Base-by-base conservation (phyloP, 1,284 basidiomycete genomes). In the Tilletia walkeri region DNA sequence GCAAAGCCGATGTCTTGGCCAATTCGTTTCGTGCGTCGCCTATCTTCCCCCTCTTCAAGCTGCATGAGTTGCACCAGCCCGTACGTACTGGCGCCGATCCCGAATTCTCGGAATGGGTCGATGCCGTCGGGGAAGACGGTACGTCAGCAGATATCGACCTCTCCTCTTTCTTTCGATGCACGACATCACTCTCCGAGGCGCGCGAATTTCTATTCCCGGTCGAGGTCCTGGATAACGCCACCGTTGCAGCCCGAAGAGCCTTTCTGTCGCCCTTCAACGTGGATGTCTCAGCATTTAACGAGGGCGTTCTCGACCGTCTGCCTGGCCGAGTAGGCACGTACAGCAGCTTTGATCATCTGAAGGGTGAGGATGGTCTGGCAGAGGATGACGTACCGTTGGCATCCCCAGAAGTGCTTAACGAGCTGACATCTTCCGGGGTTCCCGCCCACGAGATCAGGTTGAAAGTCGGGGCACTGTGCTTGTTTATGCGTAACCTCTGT, bases 141-240 rank as follows among this genome's bases (percentile, higher is more conserved):
- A 49, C 48, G n/a, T 14, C 14, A 14, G 12, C 48, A n/a, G 48
- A 49, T n/a, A 14, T 49, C n/a, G 48, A 49, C 48, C 12, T 49
- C n/a, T n/a, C 12, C 14, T 49, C 48, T 14, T 49, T 49, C n/a
- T 49, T 49, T n/a, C 48, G 48, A 1, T 12, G 48, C 12, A 49
- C 48, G 48, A 49, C 48, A n/a, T 49, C 48, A n/a, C 14, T 49
- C n/a, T n/a, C 48, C n/a, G 48, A 49, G n/a, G 48, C 48, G n/a
- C 14, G n/a, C 12, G 48, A 49, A 12, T 49, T 49, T 49, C n/a
- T 49, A n/a, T 49, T 49, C n/a, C 48, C 48, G 48, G n/a, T 49
- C 12, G 48, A 49, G 12, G 48, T 49, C 48, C 48, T 49, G n/a
- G 48, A 49, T 14, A n/a, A 49, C n/a, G 14, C 48, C 48, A n/a